Evolutionary conservation across 2,329 filamentous ascomycete species (phyloP).

Genomic region (Aspergillus jensenii): DNA sequence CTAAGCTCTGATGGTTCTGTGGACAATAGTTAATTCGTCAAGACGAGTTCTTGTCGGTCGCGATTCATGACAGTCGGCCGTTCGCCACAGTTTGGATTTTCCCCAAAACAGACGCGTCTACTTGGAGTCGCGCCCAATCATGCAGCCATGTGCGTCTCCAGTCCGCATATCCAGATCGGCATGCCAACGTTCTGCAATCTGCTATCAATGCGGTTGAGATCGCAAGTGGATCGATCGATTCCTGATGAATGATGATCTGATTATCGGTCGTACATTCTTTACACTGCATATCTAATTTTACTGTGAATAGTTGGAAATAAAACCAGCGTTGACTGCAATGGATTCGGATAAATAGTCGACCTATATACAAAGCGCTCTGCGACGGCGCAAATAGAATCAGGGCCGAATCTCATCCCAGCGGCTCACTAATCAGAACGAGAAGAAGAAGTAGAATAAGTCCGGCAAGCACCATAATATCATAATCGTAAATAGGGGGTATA

Average conservation of each 20-base stretch:
- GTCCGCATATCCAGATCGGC: background rate
- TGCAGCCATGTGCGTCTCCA: background rate
- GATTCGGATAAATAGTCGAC: constrained; percentile 8
- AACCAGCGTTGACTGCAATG: constrained; percentile 11
- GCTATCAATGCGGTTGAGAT: background rate
- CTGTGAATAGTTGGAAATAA: background rate
- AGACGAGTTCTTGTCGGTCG: background rate
- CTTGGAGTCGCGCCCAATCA: background rate
- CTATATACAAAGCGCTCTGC: constrained; percentile 12
- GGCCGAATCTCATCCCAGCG: constrained; percentile 8
- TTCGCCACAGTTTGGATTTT: background rate
- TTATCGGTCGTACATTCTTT: background rate
- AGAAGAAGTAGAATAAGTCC: constrained; percentile 23
- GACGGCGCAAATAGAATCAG: constrained; percentile 3
- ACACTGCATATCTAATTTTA: background rate
- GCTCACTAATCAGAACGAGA: constrained; percentile 15
- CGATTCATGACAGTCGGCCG: background rate
- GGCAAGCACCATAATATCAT: constrained; percentile 33
- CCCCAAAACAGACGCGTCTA: constrained; percentile 1
- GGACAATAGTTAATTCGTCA: background rate
- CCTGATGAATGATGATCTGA: background rate
- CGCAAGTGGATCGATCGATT: background rate
- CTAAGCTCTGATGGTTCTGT: background rate
- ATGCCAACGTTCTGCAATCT: background rate
- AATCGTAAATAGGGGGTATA: constrained; percentile 34